Evolutionary conservation across 768 basidiomycete species (phyloP).

Genomic region (Pisolithus microcarpus): DNA sequence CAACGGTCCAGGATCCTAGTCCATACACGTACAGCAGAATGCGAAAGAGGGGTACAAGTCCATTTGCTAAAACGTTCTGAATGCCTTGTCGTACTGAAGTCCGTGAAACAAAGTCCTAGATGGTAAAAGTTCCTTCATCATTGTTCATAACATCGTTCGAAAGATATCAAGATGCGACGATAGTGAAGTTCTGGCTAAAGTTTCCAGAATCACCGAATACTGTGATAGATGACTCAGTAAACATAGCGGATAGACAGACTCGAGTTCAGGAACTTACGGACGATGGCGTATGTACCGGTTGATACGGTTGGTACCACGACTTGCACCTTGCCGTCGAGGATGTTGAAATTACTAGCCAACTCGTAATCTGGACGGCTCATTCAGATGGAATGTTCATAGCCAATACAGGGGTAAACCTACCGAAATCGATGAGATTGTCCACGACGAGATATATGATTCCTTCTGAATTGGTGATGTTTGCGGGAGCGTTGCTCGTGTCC

Average conservation of each 20-base stretch:
- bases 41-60: neutral
- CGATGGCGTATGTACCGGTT: slow-evolving; percentile 27
- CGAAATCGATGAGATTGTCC: slow-evolving; percentile 12
- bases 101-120: neutral
- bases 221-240: slow-evolving; percentile 10
- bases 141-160: neutral
- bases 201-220: slow-evolving; percentile 31
- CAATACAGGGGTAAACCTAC: slow-evolving; percentile 15
- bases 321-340: slow-evolving; percentile 19
- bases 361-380: slow-evolving; percentile 9
- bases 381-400: slow-evolving; percentile 3
- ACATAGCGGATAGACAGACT: neutral
- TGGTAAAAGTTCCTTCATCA: neutral
- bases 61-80: neutral
- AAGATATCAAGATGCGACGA: slow-evolving; percentile 5
- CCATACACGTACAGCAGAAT: neutral
- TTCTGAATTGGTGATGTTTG: slow-evolving; percentile 25
- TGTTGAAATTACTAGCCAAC: slow-evolving; percentile 23
- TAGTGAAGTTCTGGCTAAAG: slow-evolving; percentile 21
- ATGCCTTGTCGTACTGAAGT: neutral
- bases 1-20: neutral
- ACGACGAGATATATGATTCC: slow-evolving; percentile 25
- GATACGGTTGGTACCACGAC: slow-evolving; percentile 25
- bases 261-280: slow-evolving; percentile 18
- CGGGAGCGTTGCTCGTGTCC: slow-evolving; percentile 23